Evolutionary conservation across 1,284 basidiomycete genomes (phyloP).

Genomic region (Somion occarium): DNA sequence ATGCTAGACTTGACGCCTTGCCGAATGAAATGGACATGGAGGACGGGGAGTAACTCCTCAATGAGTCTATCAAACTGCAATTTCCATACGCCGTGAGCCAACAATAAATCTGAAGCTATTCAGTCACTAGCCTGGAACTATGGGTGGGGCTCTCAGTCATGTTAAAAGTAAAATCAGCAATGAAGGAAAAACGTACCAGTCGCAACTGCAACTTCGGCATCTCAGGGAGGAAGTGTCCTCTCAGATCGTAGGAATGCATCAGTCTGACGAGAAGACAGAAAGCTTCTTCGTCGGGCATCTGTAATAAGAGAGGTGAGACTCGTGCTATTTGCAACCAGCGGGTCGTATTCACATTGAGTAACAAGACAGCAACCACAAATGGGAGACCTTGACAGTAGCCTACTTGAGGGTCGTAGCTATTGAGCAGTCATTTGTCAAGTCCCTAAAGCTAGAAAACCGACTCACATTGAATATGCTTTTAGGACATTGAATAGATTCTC

Average conservation of each 20-base stretch:
- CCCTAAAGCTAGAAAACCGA: conserved; percentile 8
- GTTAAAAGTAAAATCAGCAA: not conserved
- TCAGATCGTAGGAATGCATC: conserved; percentile 96
- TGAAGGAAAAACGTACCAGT: conserved; percentile 47
- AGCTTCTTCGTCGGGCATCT: conserved; percentile 99
- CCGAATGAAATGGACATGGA: conserved; percentile 88
- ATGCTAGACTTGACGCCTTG: conserved; percentile 96
- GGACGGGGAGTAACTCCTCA: conserved; percentile 87
- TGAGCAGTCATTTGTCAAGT: conserved; percentile 13
- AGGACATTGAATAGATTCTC: conserved; percentile 97
- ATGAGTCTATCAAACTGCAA: conserved; percentile 87
- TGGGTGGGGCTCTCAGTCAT: not conserved
- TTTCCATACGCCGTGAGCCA: no score
- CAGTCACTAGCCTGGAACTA: conserved; percentile 47
- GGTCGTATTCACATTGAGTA: conserved; percentile 68
- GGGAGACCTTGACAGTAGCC: conserved; percentile 97
- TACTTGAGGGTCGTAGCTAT: conserved; percentile 88
- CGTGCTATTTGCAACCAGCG: not conserved
- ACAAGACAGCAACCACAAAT: conserved; percentile 90
- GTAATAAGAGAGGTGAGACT: not conserved
- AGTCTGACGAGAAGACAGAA: conserved; percentile 94
- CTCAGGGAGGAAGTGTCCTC: conserved; percentile 95
- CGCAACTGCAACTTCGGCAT: conserved; percentile 97
- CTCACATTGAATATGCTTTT: conserved; percentile 91
- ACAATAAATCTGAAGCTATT: conserved; percentile 4